These are phyloP conservation scores for Diphasiastrum complanatum DNA, from an alignment of 83 land plant genomes.

Conservation along the genomic window DNA sequence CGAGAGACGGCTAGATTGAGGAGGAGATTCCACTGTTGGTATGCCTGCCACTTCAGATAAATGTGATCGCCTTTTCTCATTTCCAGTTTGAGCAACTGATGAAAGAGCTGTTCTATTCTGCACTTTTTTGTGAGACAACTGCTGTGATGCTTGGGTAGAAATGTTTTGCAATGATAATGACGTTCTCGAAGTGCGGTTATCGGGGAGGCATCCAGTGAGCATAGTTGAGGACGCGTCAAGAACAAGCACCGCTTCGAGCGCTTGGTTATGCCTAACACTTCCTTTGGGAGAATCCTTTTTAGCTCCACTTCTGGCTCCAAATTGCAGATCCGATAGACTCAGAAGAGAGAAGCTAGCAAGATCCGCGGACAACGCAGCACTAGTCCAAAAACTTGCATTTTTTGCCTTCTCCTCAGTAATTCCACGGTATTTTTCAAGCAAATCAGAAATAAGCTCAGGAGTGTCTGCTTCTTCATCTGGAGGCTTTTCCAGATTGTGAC, in stretches of 20 bases:
- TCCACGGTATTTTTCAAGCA: slow-evolving; percentile 30
- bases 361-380: slow-evolving; percentile 69
- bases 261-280: slow-evolving; percentile 19
- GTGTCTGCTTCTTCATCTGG: slow-evolving; percentile 26
- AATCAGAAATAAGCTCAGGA: slow-evolving; percentile 22
- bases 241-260: slow-evolving; percentile 10
- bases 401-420: slow-evolving; percentile 46
- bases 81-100: slow-evolving; percentile 5
- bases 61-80: slow-evolving; percentile 8
- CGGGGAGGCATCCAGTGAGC: background rate
- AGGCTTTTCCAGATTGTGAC: slow-evolving; percentile 4
- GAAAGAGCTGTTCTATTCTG: slow-evolving; percentile 17
- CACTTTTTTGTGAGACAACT: slow-evolving; percentile 5
- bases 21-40: slow-evolving; percentile 12
- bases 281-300: slow-evolving; percentile 22
- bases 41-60: background rate
- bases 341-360: slow-evolving; percentile 58
- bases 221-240: background rate
- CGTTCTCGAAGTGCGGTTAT: background rate
- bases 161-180: background rate
- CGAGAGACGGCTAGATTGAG: background rate
- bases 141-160: too few relatives aligned
- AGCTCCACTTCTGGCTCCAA: background rate
- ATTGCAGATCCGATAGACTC: slow-evolving; percentile 15
- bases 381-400: slow-evolving; percentile 60